Conservation (phyloP, 768 basidiomycete species). For the Lactarius akahatsu region DNA sequence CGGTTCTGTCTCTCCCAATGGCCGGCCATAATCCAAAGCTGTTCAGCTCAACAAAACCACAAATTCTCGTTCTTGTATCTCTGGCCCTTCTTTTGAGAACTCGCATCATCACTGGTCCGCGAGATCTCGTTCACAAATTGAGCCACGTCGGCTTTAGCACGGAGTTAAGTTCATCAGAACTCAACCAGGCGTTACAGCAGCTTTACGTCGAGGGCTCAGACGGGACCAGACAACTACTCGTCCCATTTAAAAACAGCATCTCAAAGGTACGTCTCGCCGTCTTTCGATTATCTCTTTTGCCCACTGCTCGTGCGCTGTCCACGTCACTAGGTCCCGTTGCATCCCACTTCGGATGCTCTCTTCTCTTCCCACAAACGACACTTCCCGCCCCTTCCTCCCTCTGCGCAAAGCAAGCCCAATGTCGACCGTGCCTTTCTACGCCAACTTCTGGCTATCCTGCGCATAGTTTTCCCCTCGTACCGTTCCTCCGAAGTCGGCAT, state of each 20-base stretch:
- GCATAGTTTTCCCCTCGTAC: constrained; percentile 66
- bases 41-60: constrained; percentile 2
- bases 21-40: constrained; percentile 2
- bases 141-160: not conserved
- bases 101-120: constrained; percentile 26
- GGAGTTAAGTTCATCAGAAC: constrained; percentile 38
- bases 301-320: not conserved
- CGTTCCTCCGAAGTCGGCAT: constrained; percentile 70
- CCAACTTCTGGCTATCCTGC: constrained; percentile 73
- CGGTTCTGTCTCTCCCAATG: not conserved
- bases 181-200: constrained; percentile 52
- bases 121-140: constrained; percentile 20
- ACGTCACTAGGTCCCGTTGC: constrained; percentile 41
- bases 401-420: constrained; percentile 50
- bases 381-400: constrained; percentile 59
- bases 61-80: constrained; percentile 18
- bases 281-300: not conserved
- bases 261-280: constrained; percentile 50
- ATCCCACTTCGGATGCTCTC: constrained; percentile 54
- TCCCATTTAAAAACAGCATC: constrained; percentile 62
- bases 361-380: constrained; percentile 47
- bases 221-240: constrained; percentile 62
- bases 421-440: constrained; percentile 67
- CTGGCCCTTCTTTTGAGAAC: constrained; percentile 16
- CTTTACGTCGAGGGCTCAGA: constrained; percentile 60